These are phyloP conservation scores for Acacia melanoxylon DNA, from an alignment of 306 rosid genomes.

Conservation along the genomic window DNA sequence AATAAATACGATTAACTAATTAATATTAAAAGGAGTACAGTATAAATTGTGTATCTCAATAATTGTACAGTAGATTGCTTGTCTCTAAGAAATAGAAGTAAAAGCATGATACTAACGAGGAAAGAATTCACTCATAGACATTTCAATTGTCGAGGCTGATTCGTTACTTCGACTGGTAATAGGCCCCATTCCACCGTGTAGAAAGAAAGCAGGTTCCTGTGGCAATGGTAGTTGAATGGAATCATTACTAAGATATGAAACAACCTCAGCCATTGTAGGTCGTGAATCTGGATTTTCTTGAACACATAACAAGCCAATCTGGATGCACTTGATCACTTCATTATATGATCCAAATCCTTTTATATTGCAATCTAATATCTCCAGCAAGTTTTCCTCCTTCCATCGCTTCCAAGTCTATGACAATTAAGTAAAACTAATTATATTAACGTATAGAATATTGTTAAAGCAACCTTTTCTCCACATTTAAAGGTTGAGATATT, in stretches of 20 bases:
- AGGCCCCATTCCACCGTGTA: neutral
- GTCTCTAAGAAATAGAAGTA: neutral
- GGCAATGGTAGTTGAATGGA: conserved; percentile 30
- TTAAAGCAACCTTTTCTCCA: neutral
- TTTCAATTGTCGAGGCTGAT: neutral
- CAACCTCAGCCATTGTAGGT: conserved; percentile 36
- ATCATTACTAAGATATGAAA: conserved; percentile 20
- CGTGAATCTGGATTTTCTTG: conserved; percentile 29
- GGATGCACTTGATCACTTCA: conserved; percentile 25
- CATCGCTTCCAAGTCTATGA: conserved; percentile 40
- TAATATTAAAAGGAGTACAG: no score
- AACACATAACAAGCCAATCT: no score
- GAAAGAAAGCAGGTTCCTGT: conserved; percentile 31
- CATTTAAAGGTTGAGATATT: neutral
- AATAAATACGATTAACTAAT: no score
- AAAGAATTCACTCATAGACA: neutral
- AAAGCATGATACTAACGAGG: neutral
- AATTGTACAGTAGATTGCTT: neutral
- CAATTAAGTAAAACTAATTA: neutral
- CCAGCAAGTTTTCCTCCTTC: no score
- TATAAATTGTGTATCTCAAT: no score
- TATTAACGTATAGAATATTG: neutral
- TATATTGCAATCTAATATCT: no score
- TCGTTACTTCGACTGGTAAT: neutral
- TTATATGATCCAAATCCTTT: neutral